phyloP scores from a whole-genome alignment of 805 yeast species.

The Naumovozyma castellii region DNA sequence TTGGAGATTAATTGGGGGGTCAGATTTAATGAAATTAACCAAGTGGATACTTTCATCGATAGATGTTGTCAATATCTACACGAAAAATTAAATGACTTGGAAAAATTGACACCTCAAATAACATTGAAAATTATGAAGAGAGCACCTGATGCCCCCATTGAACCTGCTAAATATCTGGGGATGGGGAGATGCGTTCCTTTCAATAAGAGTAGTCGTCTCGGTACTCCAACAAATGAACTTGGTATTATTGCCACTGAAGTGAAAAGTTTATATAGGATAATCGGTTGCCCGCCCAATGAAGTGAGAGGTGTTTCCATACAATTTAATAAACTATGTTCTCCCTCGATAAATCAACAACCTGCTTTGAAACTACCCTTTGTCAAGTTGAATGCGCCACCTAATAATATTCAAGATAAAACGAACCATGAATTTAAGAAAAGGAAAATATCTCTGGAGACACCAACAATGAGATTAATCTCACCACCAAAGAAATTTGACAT shows the following conservation, averaged over 20 bases:
- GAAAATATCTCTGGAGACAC: conserved; percentile 4
- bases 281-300: conserved; percentile 56
- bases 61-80: conserved; percentile 49
- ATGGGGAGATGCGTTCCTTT: conserved; percentile 68
- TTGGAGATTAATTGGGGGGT: conserved; percentile 91
- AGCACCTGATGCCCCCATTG: conserved; percentile 56
- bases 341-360: conserved; percentile 26
- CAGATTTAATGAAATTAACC: conserved; percentile 49
- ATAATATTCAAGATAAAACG: conserved; percentile 11
- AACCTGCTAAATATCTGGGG: conserved; percentile 74
- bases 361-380: conserved; percentile 27
- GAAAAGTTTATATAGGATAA: conserved; percentile 43
- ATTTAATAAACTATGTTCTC: conserved; percentile 46
- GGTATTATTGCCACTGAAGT: conserved; percentile 56
- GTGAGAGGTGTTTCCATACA: conserved; percentile 73
- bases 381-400: conserved; percentile 12
- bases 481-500: neutral
- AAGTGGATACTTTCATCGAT: conserved; percentile 56
- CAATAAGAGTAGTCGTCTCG: conserved; percentile 50
- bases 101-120: conserved; percentile 45
- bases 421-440: conserved; percentile 11
- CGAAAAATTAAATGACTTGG: conserved; percentile 38
- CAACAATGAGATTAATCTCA: neutral
- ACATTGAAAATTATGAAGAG: conserved; percentile 59
- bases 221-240: conserved; percentile 48